Percentiles rank a stretch among this genome's conserved stretches.
Evolutionary conservation across 1,284 basidiomycete genomes (phyloP).

Genomic region (Mycosarcoma mackinlayi): DNA sequence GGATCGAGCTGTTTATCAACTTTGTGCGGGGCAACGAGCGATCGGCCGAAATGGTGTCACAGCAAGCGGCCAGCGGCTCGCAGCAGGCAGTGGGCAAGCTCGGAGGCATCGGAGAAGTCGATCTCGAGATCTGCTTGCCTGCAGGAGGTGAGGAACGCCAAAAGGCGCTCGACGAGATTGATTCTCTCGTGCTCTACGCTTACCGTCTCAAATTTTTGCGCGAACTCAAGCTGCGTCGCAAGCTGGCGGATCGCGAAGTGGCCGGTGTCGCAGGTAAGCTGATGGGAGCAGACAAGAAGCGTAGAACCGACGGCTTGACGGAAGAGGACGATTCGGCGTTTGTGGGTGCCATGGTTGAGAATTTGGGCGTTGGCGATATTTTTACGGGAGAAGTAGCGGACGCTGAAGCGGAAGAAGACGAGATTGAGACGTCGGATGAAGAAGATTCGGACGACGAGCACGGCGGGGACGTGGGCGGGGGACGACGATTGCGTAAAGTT

Average conservation of each 20-base stretch:
- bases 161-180: conserved; percentile 60
- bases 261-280: conserved; percentile 50
- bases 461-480: conserved; percentile 54
- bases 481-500: not conserved
- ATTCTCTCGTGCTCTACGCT: conserved; percentile 61
- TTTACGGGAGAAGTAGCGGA: conserved; percentile 62
- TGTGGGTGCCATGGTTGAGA: conserved; percentile 60
- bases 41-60: conserved; percentile 70
- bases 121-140: conserved; percentile 64
- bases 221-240: conserved; percentile 62
- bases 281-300: conserved; percentile 37
- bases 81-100: conserved; percentile 10
- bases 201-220: conserved; percentile 65
- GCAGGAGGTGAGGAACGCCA: conserved; percentile 54
- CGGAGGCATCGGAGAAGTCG: conserved; percentile 58
- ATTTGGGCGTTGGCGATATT: conserved; percentile 64
- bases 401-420: conserved; percentile 63
- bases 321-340: conserved; percentile 59
- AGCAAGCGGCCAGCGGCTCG: conserved; percentile 67
- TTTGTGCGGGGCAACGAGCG: conserved; percentile 86
- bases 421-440: conserved; percentile 52
- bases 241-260: conserved; percentile 57
- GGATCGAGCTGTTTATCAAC: conserved; percentile 95
- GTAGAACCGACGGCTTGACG: conserved; percentile 39
- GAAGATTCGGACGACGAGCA: conserved; percentile 69